Base-by-base conservation (phyloP, 108 stramenopile genomes). In the Pseudonitzschia delicatissima region DNA sequence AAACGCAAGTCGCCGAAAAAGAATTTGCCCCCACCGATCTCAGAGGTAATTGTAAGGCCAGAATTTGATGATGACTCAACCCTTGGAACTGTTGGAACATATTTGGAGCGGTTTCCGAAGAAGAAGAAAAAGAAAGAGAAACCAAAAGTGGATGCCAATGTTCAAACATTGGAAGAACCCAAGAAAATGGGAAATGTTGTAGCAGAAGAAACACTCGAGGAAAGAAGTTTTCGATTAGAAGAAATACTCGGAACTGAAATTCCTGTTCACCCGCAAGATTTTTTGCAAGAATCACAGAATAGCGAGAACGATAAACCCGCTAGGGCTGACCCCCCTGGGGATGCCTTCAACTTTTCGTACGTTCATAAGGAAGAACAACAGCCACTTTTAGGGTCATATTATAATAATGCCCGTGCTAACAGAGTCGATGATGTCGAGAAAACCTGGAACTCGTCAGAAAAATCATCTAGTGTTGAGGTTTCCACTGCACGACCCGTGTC, bases 81-180 rank as follows among this genome's bases (percentile, higher is more conserved):
- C 21, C 29, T 58, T 21, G 57, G 57, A 20, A 58, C 57, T 0
- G 15, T 33, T 13, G 57, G 57, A 18, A 58, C 57, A 4, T 58
- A 58, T 33, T 21, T 58, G 20, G 57, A 58, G 0, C 32, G 57
- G 18, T 58, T 58, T 37, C 57, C 36, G 7, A 33, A 0, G 15
- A 57, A 7, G 15, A 27, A 31, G 55, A 57, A 57, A 9, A 57
- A 31, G 11, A 12, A 58, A 0, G 0, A 34, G 21, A 58, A 52
- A 29, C 20, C 9, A 52, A 29, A 29, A 5, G 25, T 21, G 27
- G 23, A 2, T 21, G 2, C 28, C 51, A 29, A 26, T 17, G 20
- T 21, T 21, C 28, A 26, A 52, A 23, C 11, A 23, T 1, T 13
- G 13, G 12, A 5, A 21, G 20, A 52, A 52, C 4, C 17, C 51